These are phyloP conservation scores for Aspergillus aculeatinus DNA, from an alignment of 2,329 filamentous ascomycete species.

Conservation along the genomic window DNA sequence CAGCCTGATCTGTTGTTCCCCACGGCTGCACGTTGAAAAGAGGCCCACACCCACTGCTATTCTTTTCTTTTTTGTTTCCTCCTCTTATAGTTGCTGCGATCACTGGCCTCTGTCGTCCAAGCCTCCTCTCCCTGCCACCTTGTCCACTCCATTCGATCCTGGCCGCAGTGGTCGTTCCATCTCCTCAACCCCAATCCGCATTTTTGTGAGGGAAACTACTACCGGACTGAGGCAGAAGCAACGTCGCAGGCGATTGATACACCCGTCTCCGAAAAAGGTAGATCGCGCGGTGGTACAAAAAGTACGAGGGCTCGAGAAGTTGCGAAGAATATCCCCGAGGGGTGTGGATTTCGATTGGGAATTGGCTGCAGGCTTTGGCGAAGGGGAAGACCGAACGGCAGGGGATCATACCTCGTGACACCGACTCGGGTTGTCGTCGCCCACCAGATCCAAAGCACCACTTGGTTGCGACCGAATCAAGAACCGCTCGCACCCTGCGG, in stretches of 20 bases:
- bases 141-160: neutral
- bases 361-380: conserved; percentile 6
- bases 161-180: neutral
- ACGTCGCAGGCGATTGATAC: neutral
- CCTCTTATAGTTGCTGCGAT: conserved; percentile 7
- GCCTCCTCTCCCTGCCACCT: neutral
- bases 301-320: neutral
- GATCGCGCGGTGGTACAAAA: conserved; percentile 3
- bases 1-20: conserved; percentile 12
- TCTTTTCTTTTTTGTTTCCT: conserved; percentile 5
- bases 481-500: neutral
- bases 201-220: neutral
- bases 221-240: neutral
- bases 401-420: conserved; percentile 8
- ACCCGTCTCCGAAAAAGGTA: neutral
- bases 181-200: neutral
- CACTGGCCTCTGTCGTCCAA: neutral
- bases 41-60: conserved; percentile 16
- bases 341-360: neutral
- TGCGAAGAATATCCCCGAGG: conserved; percentile 6
- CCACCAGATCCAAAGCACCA: neutral
- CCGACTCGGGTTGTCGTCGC: conserved; percentile 4
- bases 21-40: conserved; percentile 23
- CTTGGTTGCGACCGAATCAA: neutral
- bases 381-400: conserved; percentile 6